phyloP scores from a whole-genome alignment of 2,329 filamentous ascomycete species.

The Geosmithia morbida region DNA sequence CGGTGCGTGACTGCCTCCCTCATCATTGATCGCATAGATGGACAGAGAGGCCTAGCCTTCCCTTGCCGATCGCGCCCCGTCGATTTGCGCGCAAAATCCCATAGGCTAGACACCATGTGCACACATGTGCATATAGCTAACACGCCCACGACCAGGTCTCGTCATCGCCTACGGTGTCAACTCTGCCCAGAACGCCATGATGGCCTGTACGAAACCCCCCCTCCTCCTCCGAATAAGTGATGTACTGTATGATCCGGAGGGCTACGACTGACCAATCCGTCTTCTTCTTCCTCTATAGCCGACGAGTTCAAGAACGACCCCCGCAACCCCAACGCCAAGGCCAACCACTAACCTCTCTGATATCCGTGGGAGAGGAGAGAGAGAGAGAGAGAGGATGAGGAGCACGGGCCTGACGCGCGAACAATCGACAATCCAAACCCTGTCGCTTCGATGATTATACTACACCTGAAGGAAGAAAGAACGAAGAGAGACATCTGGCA shows the following conservation, averaged over 20 bases:
- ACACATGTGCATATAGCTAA: not conserved
- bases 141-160: constrained; percentile 38
- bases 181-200: constrained; percentile 62
- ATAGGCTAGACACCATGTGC: too few relatives aligned
- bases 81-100: too few relatives aligned
- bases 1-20: too few relatives aligned
- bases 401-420: not conserved
- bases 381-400: constrained; percentile 3
- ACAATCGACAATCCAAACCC: too few relatives aligned
- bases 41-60: too few relatives aligned
- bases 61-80: too few relatives aligned
- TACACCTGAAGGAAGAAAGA: too few relatives aligned
- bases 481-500: too few relatives aligned
- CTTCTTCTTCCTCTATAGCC: constrained; percentile 35
- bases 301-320: constrained; percentile 97
- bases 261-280: constrained; percentile 7
- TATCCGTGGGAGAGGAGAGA: constrained; percentile 1
- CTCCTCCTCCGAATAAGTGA: not conserved
- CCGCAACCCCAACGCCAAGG: constrained; percentile 57
- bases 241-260: too few relatives aligned
- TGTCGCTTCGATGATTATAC: too few relatives aligned
- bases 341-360: constrained; percentile 25
- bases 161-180: constrained; percentile 89
- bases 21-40: too few relatives aligned
- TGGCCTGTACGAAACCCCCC: constrained; percentile 45